Evolutionary conservation across 345 rosid species (phyloP), one percentile per base, ranked within the genome.

Genomic region (Hibiscus syriacus): DNA sequence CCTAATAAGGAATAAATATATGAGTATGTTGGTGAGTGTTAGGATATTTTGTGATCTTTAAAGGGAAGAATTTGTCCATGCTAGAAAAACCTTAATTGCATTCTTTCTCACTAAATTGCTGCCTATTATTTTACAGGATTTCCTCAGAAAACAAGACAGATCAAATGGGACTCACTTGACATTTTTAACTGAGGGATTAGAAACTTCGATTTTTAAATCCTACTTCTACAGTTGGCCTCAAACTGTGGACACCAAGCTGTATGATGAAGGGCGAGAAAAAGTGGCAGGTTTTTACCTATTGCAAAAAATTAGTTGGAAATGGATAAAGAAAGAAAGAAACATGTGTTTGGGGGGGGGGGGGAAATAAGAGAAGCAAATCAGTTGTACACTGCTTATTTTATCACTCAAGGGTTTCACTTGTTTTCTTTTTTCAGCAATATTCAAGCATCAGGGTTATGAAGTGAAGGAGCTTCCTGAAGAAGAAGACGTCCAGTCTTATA

Each of bases 191-290:
- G 92, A 92, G 80, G 96, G 96, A 71, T 71, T 84, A 25, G 98
- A 92, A 74, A 87, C 89, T 67, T 76, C 83, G 17, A 59, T 61
- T 39, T 92, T 92, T 72, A 83, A 74, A 74, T 92, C 90, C 58
- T 70, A 80, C 71, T 92, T 92, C 65, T 67, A 76, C 34, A 77
- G 76, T 66, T 92, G 98, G 98, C 93, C 96, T 56, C 82, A 81
- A 66, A 80, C 70, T 14, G 71, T 32, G 5, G 89, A 92, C 55
- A 70, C 83, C 41, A 86, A 74, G 72, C 81, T 89, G 60, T 87
- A 84, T 76, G 87, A 79, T 64, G 98, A 92, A 71, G 93, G 98
- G 55, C 85, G 96, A 73, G 96, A 78, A 76, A 92, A 92, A 92
- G 83, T 92, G 70, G 96, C 96, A 83, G 98, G 98, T 92, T 36